Evolutionary conservation across 768 basidiomycete species (phyloP).

Genomic region (Collybia mongolica): DNA sequence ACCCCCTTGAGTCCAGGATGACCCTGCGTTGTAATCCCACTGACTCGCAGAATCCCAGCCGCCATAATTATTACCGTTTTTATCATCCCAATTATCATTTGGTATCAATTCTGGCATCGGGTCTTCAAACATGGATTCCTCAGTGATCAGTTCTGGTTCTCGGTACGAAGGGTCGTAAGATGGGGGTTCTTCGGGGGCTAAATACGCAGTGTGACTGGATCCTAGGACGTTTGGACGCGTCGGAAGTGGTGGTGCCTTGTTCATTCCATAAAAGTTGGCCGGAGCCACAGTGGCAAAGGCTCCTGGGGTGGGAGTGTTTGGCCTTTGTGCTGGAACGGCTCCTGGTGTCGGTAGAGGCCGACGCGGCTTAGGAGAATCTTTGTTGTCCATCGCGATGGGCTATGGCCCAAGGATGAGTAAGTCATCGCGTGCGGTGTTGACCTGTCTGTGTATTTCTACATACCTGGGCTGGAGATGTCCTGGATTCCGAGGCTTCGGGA

Average conservation of each 20-base stretch:
- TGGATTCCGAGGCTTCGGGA: no score
- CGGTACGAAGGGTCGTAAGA: constrained; percentile 40
- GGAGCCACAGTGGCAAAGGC: constrained; percentile 28
- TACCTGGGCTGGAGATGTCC: no score
- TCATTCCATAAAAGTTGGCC: constrained; percentile 35
- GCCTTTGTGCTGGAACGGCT: constrained; percentile 31
- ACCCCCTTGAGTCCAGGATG: constrained; percentile 14
- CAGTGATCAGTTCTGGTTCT: constrained; percentile 55
- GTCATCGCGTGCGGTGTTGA: no score
- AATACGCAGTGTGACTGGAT: constrained; percentile 42
- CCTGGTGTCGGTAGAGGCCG: constrained; percentile 49
- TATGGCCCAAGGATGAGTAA: no score
- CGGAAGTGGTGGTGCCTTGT: constrained; percentile 36
- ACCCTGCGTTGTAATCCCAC: constrained; percentile 15
- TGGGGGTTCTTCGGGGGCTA: constrained; percentile 34
- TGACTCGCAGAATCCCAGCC: no score
- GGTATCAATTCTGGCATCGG: constrained; percentile 34
- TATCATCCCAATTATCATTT: constrained; percentile 19
- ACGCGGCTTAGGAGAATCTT: constrained; percentile 41
- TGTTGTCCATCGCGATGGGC: constrained; percentile 40
- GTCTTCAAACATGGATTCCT: constrained; percentile 26
- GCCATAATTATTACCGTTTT: no score
- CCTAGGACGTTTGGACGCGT: constrained; percentile 37
- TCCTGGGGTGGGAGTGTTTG: constrained; percentile 37
- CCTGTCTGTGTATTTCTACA: no score